Evolutionary conservation across 1,284 basidiomycete species (phyloP), one percentile per base, ranked within the genome.

Genomic region (Irpex sp.): DNA sequence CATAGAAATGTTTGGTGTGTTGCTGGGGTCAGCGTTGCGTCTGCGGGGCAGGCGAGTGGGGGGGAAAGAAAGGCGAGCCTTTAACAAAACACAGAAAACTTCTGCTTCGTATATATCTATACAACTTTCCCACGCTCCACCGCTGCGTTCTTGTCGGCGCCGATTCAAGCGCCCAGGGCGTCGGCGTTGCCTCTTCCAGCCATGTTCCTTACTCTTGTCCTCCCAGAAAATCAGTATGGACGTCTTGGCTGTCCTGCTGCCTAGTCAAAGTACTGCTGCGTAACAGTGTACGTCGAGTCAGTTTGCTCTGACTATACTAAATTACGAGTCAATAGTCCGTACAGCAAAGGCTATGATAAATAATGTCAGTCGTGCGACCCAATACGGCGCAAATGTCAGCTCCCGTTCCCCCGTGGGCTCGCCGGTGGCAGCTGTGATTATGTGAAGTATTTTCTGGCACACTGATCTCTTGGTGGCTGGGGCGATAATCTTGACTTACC

Each of bases 21-120:
- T 40, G 49, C 17, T 11, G 19, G 51, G 17, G 40, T 13, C 38
- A 37, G 26, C 19, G 44, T 47, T 57, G 52, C 62, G 61, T 62
- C 61, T 62, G 61, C 61, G 58, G 36, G 44, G 61, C 64, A 65
- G 61, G 61, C 61, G 61, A 36, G 49, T 17, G 61, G 61, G 55
- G 57, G 58, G 57, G 58, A 51, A 51, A 57, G 64, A 62, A 62
- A 65, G 64, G 64, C 64, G 58, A 62, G 51, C 64, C 64, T 52
- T 62, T 60, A 59, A 31, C 60, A 65, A 65, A 60, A 54, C 62
- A 49, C 17, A 48, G 40, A 26, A 34, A 57, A 56, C n/a, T 40
- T 31, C 40, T 7, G 58, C 13, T 15, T 17, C 59, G 64, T 65
- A 65, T 65, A 65, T 65, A 65, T 48, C 26, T 17, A 13, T 15